Evolutionary conservation across 805 yeast genomes (phyloP).

Genomic region (Maudiozyma pseudohumilis): DNA sequence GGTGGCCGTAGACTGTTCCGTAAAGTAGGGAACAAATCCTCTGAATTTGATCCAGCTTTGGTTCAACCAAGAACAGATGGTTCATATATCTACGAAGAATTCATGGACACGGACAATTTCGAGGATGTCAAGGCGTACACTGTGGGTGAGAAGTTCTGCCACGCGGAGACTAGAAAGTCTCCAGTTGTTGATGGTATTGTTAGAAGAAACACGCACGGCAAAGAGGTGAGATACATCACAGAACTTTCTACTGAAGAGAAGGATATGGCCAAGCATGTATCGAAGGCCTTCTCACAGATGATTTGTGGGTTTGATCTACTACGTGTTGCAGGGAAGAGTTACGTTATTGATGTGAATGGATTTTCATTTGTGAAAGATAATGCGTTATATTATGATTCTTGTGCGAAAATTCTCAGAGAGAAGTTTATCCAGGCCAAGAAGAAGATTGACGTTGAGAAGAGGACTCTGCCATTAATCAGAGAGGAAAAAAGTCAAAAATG

Average conservation of each 20-base stretch:
- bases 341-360: slow-evolving; percentile 95
- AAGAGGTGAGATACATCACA: slow-evolving; percentile 87
- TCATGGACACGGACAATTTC: slow-evolving; percentile 95
- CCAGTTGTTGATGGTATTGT: slow-evolving; percentile 99
- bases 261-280: slow-evolving; percentile 68
- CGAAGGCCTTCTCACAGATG: slow-evolving; percentile 74
- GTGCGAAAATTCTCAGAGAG: slow-evolving; percentile 67
- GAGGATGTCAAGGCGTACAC: slow-evolving; percentile 99
- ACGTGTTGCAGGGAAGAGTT: slow-evolving; percentile 79
- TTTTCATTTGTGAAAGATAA: slow-evolving; percentile 96
- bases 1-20: slow-evolving; percentile 93
- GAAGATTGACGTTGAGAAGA: slow-evolving; percentile 34
- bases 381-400: slow-evolving; percentile 69
- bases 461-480: slow-evolving; percentile 28
- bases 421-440: slow-evolving; percentile 58
- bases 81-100: slow-evolving; percentile 82
- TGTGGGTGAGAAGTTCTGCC: slow-evolving; percentile 84
- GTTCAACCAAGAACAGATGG: slow-evolving; percentile 75
- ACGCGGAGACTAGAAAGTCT: slow-evolving; percentile 95
- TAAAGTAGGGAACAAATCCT: slow-evolving; percentile 92
- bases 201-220: slow-evolving; percentile 93
- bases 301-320: slow-evolving; percentile 95
- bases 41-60: slow-evolving; percentile 85
- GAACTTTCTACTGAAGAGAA: slow-evolving; percentile 66
- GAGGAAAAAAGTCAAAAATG: slow-evolving; percentile 64